Evolutionary conservation across 140 eudicot species (phyloP), one percentile per base, ranked within the genome.

Genomic region (Flaveria floridana): DNA sequence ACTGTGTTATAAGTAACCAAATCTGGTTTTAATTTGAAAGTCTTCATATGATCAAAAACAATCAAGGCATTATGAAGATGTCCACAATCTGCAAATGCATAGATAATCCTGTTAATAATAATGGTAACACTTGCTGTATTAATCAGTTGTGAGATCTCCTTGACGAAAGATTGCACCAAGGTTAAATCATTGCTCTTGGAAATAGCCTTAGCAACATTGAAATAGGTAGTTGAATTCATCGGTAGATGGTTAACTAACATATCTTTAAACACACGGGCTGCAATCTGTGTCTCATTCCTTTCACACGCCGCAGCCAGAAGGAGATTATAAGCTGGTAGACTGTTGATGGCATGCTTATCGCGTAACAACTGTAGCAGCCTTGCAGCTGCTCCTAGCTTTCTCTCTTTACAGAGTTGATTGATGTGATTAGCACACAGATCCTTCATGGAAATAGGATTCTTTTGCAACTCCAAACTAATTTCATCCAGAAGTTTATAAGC

Each of bases 1-100:
- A 94, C 74, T 8, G 88, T 90, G 69, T 90, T 94, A 73, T 84
- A 94, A 18, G 99, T 90, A 51, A 94, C 58, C 74, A 94, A 80
- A 77, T 88, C 89, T 7, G 99, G 97, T 71, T 75, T 71, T 61
- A 84, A 77, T 21, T 82, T 77, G 21, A 81, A 73, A 73, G 68
- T 73, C 72, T 81, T 81, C 82, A 87, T 72, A 34, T 80, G 75
- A 59, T 87, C 78, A 75, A 83, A 88, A 12, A 90, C 72, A 16
- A 81, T 58, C 74, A 90, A 51, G 28, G 97, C 88, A 65, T 84
- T 88, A 47, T 94, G 86, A 25, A 79, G 70, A 53, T 90, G 91
- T 8, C 97, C 89, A 79, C 87, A 82, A 20, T 91, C 89, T 13
- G 83, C 91, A 68, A 90, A 85, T 21, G 90, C 96, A 72, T 68